phyloP scores from a whole-genome alignment of 2,329 filamentous ascomycete genomes.

The Phyllosticta citribraziliensis region DNA sequence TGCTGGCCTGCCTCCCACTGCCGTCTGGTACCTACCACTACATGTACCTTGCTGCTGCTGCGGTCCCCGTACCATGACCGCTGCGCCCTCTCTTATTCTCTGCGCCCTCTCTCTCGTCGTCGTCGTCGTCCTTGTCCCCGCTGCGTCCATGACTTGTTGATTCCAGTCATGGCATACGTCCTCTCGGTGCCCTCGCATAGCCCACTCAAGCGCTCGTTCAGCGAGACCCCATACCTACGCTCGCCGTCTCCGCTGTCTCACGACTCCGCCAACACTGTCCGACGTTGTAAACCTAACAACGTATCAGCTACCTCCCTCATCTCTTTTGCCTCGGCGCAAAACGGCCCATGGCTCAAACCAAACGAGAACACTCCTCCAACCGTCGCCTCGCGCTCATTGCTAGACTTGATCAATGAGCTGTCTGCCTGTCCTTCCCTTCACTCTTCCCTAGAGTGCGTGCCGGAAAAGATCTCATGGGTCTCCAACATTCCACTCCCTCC shows the following conservation, averaged over 20 bases:
- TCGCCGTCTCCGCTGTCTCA: slow-evolving; percentile 22
- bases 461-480: slow-evolving; percentile 1
- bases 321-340: slow-evolving; percentile 18
- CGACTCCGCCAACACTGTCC: slow-evolving; percentile 8
- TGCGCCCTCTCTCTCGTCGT: background rate
- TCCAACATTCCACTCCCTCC: slow-evolving; percentile 7
- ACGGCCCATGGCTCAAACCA: slow-evolving; percentile 18
- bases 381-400: slow-evolving; percentile 23
- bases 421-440: background rate
- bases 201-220: slow-evolving; percentile 33
- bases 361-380: slow-evolving; percentile 24
- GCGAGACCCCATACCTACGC: slow-evolving; percentile 28
- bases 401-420: slow-evolving; percentile 21
- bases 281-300: slow-evolving; percentile 9
- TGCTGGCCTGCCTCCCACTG: background rate
- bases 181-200: slow-evolving; percentile 29
- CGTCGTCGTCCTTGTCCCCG: background rate
- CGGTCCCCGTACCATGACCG: background rate
- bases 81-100: background rate
- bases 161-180: slow-evolving; percentile 27
- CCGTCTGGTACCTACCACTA: background rate
- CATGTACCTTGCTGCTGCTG: background rate
- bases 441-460: background rate
- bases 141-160: slow-evolving; percentile 5
- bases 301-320: slow-evolving; percentile 27